These are phyloP conservation scores for Pichia cactophila DNA, from an alignment of 1,139 yeast species.

Conservation along the genomic window DNA sequence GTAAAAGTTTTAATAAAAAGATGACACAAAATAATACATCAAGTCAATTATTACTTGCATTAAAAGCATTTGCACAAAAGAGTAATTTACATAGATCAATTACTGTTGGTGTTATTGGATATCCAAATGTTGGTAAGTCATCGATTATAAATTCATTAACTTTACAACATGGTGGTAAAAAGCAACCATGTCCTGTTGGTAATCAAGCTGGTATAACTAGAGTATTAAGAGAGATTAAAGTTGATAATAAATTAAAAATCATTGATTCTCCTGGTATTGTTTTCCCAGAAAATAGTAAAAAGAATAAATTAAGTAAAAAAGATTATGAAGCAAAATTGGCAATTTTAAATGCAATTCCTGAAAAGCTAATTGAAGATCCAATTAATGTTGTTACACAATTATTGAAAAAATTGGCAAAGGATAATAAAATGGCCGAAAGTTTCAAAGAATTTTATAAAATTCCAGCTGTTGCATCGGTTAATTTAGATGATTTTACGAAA, in stretches of 20 bases:
- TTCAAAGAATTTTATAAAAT: conserved; percentile 66
- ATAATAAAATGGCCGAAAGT: conserved; percentile 66
- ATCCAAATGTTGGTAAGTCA: conserved; percentile 93
- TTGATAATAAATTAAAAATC: conserved; percentile 81
- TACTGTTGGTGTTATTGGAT: conserved; percentile 92
- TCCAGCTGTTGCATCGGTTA: conserved; percentile 67
- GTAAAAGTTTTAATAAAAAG: conserved; percentile 69
- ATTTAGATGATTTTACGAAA: conserved; percentile 61
- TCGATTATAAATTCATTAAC: conserved; percentile 88
- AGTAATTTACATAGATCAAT: conserved; percentile 86
- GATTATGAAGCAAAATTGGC: conserved; percentile 86
- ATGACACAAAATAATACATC: conserved; percentile 70
- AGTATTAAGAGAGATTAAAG: conserved; percentile 80
- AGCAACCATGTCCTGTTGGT: conserved; percentile 86
- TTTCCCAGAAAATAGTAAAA: conserved; percentile 56
- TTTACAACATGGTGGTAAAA: conserved; percentile 63
- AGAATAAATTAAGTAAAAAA: conserved; percentile 31
- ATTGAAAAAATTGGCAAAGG: conserved; percentile 65
- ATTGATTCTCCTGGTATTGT: conserved; percentile 97
- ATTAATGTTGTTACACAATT: conserved; percentile 71
- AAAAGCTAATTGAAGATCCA: conserved; percentile 80
- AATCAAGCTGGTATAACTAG: conserved; percentile 98
- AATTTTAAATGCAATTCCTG: conserved; percentile 82
- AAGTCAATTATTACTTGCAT: conserved; percentile 63
- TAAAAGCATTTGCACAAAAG: conserved; percentile 79